Conservation (phyloP, 2,329 filamentous ascomycete species). For the Pestalotiopsis sp. region DNA sequence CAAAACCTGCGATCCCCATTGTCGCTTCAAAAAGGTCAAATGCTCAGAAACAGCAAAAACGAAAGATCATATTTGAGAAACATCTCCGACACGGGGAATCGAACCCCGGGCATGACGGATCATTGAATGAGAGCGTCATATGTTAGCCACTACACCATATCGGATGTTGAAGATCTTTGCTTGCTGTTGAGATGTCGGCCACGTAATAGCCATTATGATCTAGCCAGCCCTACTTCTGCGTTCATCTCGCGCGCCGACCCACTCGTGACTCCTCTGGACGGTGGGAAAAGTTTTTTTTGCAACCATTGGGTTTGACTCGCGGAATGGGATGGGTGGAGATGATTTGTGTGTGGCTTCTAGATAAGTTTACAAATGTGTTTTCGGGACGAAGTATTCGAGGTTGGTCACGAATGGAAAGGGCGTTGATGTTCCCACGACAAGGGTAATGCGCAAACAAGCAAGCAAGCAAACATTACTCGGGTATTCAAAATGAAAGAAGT, state of each 20-base stretch:
- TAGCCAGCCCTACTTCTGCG: background rate
- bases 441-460: background rate
- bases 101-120: slow-evolving; percentile 31
- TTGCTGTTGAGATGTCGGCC: background rate
- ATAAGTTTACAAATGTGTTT: background rate
- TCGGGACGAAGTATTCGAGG: background rate
- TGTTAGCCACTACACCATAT: slow-evolving; percentile 4
- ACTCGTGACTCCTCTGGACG: background rate
- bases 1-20: background rate
- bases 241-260: background rate
- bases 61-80: background rate
- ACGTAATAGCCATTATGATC: background rate
- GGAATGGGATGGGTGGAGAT: background rate
- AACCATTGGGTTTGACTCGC: background rate
- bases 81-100: slow-evolving; percentile 31
- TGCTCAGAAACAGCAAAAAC: no score
- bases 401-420: background rate
- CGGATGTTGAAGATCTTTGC: background rate
- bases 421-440: background rate
- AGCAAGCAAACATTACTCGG: background rate
- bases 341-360: background rate
- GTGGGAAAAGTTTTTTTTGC: background rate
- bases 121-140: slow-evolving; percentile 1
- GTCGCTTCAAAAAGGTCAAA: no score
- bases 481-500: background rate